Evolutionary conservation across 2,329 filamentous ascomycete species (phyloP).

Genomic region (Pseudofabraea citricarpa): DNA sequence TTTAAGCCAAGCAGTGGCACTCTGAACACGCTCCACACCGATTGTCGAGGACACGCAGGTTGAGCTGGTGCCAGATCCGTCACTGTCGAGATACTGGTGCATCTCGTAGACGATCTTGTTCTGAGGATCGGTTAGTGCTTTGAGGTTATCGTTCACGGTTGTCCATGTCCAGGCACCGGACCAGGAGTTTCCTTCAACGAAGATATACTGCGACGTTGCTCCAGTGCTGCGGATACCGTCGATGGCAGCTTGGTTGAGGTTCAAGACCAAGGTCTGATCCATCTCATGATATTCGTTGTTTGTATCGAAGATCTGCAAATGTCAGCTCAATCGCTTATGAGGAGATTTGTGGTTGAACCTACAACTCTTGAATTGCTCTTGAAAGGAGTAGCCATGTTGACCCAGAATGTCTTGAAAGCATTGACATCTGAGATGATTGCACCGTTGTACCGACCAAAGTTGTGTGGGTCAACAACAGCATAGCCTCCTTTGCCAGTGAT

Average conservation of each 20-base stretch:
- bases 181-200: conserved; percentile 37
- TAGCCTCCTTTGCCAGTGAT: conserved; percentile 41
- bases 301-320: conserved; percentile 36
- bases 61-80: conserved; percentile 42
- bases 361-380: conserved; percentile 31
- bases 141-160: conserved; percentile 35
- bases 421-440: conserved; percentile 30
- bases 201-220: conserved; percentile 44
- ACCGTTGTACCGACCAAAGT: conserved; percentile 44
- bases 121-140: conserved; percentile 40
- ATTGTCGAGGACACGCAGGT: conserved; percentile 45
- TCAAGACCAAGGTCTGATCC: conserved; percentile 32
- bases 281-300: conserved; percentile 42
- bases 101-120: conserved; percentile 52
- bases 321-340: too few relatives aligned
- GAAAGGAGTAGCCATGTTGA: conserved; percentile 32
- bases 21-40: conserved; percentile 40
- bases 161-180: conserved; percentile 42
- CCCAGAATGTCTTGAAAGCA: conserved; percentile 37
- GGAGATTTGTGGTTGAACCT: too few relatives aligned
- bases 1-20: conserved; percentile 46
- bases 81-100: conserved; percentile 54
- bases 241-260: conserved; percentile 39
- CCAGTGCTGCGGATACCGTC: conserved; percentile 34
- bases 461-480: conserved; percentile 44